These are phyloP conservation scores for Cetradonia linearis DNA, from an alignment of 495 filamentous ascomycete genomes.

Conservation along the genomic window DNA sequence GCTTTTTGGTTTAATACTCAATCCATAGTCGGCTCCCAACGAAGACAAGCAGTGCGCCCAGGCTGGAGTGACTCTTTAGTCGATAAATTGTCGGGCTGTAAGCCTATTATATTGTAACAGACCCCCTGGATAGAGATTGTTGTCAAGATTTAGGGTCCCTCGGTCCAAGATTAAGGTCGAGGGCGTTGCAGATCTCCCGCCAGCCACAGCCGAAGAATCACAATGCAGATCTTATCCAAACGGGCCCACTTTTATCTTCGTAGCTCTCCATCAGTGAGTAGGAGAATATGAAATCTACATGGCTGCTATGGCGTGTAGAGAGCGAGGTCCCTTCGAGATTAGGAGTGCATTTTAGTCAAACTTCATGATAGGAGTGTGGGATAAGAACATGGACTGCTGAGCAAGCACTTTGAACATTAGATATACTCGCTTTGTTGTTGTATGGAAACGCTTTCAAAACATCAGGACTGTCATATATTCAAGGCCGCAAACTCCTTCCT, in stretches of 20 bases:
- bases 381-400: not conserved
- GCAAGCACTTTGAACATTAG: not conserved
- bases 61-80: not conserved
- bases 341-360: not conserved
- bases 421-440: not conserved
- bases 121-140: not conserved
- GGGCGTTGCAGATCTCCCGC: constrained; percentile 3
- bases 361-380: not conserved
- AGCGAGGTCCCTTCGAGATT: not conserved
- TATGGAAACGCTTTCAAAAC: no score
- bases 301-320: no score
- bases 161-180: not conserved
- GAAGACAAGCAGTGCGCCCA: not conserved
- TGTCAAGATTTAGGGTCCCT: not conserved
- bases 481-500: constrained; percentile 11
- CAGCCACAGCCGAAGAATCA: constrained; percentile 3
- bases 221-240: not conserved
- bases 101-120: no score
- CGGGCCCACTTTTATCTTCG: no score
- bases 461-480: not conserved
- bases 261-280: not conserved
- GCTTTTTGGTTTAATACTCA: not conserved
- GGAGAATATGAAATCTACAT: no score
- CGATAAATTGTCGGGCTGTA: not conserved
- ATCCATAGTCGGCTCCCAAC: not conserved